Evolutionary conservation across 2,329 filamentous ascomycete genomes (phyloP).

Genomic region (Metarhizium sp.): DNA sequence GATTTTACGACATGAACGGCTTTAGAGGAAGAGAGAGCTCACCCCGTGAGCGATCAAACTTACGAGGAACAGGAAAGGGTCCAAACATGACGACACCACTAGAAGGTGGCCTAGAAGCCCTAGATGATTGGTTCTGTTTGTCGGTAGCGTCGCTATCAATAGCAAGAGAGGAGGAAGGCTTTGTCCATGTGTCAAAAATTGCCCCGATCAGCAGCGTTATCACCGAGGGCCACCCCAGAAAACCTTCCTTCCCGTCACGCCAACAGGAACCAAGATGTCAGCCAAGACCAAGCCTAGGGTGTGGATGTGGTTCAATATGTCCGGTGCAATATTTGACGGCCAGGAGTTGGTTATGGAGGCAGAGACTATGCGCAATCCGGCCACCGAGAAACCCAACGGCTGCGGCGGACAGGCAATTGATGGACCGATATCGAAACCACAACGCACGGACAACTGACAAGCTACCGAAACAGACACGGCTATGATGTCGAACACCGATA

Average conservation of each 20-base stretch:
- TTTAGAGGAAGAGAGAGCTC: conserved; percentile 1
- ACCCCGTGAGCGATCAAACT: conserved; percentile 13
- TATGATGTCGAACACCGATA: not conserved
- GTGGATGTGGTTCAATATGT: too few species aligned
- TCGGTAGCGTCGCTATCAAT: not conserved
- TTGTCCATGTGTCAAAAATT: not conserved
- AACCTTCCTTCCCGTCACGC: not conserved
- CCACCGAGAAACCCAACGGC: not conserved
- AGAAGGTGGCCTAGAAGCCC: not conserved
- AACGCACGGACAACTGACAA: not conserved
- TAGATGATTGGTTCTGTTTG: not conserved
- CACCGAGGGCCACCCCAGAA: not conserved
- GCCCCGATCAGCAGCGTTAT: not conserved
- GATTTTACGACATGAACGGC: not conserved
- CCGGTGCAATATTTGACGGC: not conserved
- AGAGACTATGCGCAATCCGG: not conserved
- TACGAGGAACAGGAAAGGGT: conserved; percentile 29
- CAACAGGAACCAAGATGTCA: not conserved
- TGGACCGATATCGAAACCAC: not conserved
- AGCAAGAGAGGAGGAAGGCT: not conserved
- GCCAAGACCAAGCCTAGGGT: not conserved
- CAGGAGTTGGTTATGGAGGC: not conserved
- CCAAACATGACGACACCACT: conserved; percentile 30
- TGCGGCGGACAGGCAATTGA: not conserved
- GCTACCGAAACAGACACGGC: not conserved